A percentile compares a stretch with the other conserved stretches of the same genome.
Evolutionary conservation across 2,329 filamentous ascomycete species (phyloP).

Genomic region (Simplicillium aogashimaense): DNA sequence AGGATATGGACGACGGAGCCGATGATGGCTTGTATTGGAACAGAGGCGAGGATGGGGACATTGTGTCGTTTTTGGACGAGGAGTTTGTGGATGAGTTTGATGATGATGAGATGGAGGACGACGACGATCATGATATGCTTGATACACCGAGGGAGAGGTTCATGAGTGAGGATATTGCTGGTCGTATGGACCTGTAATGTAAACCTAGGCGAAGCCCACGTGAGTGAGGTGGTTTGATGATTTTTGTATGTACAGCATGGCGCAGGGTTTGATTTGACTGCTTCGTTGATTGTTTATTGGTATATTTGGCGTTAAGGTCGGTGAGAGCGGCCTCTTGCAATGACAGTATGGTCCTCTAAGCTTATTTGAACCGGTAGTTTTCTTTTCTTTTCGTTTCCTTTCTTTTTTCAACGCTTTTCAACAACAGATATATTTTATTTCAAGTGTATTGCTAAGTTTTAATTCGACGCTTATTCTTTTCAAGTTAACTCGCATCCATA

Average conservation of each 20-base stretch:
- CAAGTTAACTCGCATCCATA: too few relatives aligned
- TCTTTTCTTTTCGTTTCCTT: neutral
- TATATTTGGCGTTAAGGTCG: slow-evolving; percentile 17
- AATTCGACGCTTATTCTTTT: too few relatives aligned
- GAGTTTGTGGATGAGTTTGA: slow-evolving; percentile 40
- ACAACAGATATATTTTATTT: too few relatives aligned
- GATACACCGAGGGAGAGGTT: slow-evolving; percentile 37
- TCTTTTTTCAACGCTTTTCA: too few relatives aligned
- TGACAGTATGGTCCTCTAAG: too few relatives aligned
- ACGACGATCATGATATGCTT: slow-evolving; percentile 31
- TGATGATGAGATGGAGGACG: slow-evolving; percentile 26
- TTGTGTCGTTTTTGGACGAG: slow-evolving; percentile 42
- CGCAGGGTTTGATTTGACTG: slow-evolving; percentile 2
- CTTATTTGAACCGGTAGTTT: too few relatives aligned
- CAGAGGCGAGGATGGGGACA: slow-evolving; percentile 46
- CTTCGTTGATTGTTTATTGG: slow-evolving; percentile 7
- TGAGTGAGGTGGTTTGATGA: neutral
- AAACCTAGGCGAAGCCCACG: too few relatives aligned
- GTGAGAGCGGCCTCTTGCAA: slow-evolving; percentile 22
- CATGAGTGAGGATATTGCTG: slow-evolving; percentile 54
- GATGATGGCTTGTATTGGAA: slow-evolving; percentile 47
- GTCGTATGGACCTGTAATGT: slow-evolving; percentile 55
- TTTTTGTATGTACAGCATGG: too few relatives aligned
- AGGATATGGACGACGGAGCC: slow-evolving; percentile 34
- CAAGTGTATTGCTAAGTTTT: too few relatives aligned